Conservation (phyloP, 2,329 filamentous ascomycete species). For the Fusarium staphyleae region DNA sequence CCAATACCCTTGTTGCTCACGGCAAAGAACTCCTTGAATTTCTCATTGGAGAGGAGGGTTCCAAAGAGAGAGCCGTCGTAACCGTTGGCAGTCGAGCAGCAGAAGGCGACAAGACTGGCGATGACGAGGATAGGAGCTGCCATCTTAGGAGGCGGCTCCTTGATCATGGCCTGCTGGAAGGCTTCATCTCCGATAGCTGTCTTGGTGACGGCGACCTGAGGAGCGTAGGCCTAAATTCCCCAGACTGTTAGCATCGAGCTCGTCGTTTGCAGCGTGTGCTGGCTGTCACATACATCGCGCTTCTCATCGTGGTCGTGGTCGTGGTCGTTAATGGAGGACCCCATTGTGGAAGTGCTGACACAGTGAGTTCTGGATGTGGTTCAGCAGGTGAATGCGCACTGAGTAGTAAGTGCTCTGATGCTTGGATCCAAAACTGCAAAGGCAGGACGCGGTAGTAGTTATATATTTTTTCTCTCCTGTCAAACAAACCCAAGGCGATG, state of each 20-base stretch:
- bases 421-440: not conserved
- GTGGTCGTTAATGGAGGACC: conserved; percentile 28
- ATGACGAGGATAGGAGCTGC: conserved; percentile 32
- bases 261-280: accelerated
- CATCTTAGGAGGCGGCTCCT: conserved; percentile 39
- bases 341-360: conserved; percentile 27
- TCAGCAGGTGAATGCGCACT: not conserved
- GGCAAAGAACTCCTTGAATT: conserved; percentile 58
- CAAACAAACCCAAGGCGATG: not conserved
- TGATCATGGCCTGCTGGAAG: conserved; percentile 42
- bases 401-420: conserved; percentile 9
- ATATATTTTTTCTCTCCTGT: conserved; percentile 24
- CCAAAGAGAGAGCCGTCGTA: conserved; percentile 60
- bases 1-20: conserved; percentile 36
- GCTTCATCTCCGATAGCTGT: conserved; percentile 38
- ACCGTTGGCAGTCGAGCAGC: conserved; percentile 43
- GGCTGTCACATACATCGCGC: conserved; percentile 1
- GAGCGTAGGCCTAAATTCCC: not conserved
- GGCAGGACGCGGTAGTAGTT: conserved; percentile 4
- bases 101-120: conserved; percentile 39
- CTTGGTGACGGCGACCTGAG: conserved; percentile 29
- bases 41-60: conserved; percentile 54
- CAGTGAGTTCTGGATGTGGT: conserved; percentile 4
- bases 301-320: conserved; percentile 28
- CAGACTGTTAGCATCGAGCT: no score